Percentiles rank a stretch among this genome's conserved stretches.
Conservation (phyloP, 306 rosid species). For the Prunus fruticosa region DNA sequence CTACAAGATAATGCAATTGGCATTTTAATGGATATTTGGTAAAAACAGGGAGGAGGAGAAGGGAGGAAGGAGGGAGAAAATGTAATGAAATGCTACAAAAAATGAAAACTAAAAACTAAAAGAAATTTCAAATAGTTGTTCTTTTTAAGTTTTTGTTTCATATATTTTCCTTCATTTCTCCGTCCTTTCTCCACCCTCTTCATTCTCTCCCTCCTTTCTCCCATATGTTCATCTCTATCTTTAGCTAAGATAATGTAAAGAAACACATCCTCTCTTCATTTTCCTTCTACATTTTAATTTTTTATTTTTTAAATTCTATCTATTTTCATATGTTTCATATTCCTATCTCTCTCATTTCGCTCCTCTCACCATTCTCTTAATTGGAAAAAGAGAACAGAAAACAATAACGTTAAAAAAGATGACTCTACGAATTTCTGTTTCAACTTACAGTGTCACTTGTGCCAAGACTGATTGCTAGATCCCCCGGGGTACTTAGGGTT, state of each 20-base stretch:
- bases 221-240: not conserved
- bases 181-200: not conserved
- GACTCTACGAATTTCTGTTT: constrained; percentile 11
- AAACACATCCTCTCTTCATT: not conserved
- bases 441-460: constrained; percentile 92
- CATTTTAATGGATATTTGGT: not conserved
- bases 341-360: not conserved
- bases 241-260: not conserved
- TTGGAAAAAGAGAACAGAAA: not conserved
- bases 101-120: not conserved
- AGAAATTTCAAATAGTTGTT: not conserved
- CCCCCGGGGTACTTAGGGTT: constrained; percentile 90
- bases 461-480: constrained; percentile 93
- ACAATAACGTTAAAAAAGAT: not conserved
- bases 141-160: not conserved
- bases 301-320: not conserved
- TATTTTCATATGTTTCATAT: not conserved
- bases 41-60: not conserved
- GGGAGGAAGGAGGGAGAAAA: not conserved
- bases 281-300: too few species aligned
- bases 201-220: not conserved
- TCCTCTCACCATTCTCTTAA: not conserved
- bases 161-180: not conserved
- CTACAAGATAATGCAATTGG: not conserved
- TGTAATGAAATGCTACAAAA: not conserved